Evolutionary conservation across 306 rosid genomes (phyloP), one percentile per base, ranked within the genome.

Genomic region (Dryas octopetala): DNA sequence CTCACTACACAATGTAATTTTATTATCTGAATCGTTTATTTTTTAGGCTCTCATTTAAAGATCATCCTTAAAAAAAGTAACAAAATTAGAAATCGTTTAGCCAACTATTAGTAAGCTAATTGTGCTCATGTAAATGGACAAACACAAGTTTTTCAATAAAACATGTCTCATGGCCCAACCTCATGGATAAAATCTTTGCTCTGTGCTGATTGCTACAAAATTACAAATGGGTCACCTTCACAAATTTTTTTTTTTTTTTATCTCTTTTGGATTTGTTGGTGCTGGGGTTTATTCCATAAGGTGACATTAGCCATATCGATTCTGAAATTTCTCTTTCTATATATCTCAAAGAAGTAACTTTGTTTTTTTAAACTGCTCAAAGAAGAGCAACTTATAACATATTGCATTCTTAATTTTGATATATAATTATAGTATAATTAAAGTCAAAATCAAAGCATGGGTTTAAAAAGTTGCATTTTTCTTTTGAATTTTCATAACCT

Each of bases 111-210:
- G 19, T 19, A 19, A 19, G 19, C 19, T 19, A 19, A 19, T 19
- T 19, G 19, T 19, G 19, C 19, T 19, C 19, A 19, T 19, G 19
- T 19, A 19, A 19, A 19, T 19, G 19, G 19, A 19, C 19, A 19
- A 19, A 19, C 19, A 19, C 19, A 19, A 19, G 19, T 19, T 19
- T 19, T 19, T 19, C 19, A 19, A 19, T 19, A 19, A 19, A 19
- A 19, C 32, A 68, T 38, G n/a, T 14, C 58, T 26, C 23, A 67
- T 48, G 57, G 62, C 47, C 74, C 74, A 40, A 70, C 47, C 59
- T 41, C 68, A 15, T 17, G 3, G 62, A n/a, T 40, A 57, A 70
- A 54, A 17, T 17, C 47, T 43, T 70, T 53, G 62, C 74, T 16
- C 0, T 53, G 50, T 12, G 14, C 11, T 69, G 62, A 70, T 62